Conservation (phyloP, 805 yeast species). For the Brettanomyces anomalus region DNA sequence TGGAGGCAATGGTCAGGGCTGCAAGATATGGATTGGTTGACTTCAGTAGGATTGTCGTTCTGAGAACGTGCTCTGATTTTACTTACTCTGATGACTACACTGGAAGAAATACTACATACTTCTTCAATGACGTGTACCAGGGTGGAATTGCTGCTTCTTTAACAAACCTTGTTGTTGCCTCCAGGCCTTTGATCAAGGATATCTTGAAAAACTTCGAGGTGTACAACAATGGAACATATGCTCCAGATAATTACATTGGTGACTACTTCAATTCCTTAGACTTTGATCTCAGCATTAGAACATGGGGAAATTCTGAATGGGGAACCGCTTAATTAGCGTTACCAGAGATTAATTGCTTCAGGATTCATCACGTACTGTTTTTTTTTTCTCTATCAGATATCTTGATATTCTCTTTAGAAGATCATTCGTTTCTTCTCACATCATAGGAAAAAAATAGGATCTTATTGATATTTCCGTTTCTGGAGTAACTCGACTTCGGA, state of each 20-base stretch:
- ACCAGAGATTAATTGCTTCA: no score
- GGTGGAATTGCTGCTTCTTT: constrained; percentile 45
- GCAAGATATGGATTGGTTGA: constrained; percentile 47
- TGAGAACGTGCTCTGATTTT: constrained; percentile 60
- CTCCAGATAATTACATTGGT: constrained; percentile 49
- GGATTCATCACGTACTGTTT: no score
- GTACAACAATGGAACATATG: constrained; percentile 26
- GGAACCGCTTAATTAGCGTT: constrained; percentile 4
- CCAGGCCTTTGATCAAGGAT: constrained; percentile 45
- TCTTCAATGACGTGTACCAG: constrained; percentile 39
- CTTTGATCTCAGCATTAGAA: constrained; percentile 19
- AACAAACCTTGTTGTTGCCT: constrained; percentile 44
- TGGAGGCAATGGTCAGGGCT: constrained; percentile 50
- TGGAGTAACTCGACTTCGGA: no score
- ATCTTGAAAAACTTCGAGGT: constrained; percentile 39
- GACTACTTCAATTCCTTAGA: constrained; percentile 51
- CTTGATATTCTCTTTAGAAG: no score
- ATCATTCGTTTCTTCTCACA: no score
- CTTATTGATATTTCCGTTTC: no score
- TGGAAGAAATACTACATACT: constrained; percentile 36
- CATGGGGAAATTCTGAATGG: constrained; percentile 12
- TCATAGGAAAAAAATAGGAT: no score
- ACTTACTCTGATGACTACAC: constrained; percentile 27
- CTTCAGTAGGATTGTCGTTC: constrained; percentile 45
- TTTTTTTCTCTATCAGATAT: not conserved